Base-by-base conservation (phyloP, 345 rosid genomes). In the Jatropha curcas region DNA sequence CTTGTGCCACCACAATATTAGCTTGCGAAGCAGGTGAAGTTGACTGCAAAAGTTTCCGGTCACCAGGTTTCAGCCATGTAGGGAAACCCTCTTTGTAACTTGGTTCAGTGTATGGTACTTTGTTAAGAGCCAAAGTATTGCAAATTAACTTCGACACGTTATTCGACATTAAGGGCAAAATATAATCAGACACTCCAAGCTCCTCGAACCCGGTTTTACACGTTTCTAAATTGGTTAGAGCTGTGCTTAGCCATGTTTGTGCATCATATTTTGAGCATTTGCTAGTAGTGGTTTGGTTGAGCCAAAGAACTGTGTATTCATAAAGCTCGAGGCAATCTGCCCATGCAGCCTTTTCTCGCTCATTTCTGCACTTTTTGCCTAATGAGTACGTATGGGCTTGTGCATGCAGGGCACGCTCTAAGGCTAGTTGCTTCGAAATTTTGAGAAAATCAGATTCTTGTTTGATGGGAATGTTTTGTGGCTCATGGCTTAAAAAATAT, bases 161-260 rank as follows among this genome's bases (percentile, higher is more conserved):
- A 12, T 78, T 80, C 3, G 77, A 66, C 78, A 80, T 64, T 45
- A 75, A 55, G n/a, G 84, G 82, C 4, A 72, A 43, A 39, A 82
- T 35, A 69, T 70, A 73, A 61, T 82, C 82, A 1, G 84, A 2
- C n/a, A 78, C 65, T 7, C 75, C 80, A 11, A 85, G 84, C 17
- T 82, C 86, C 25, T n/a, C 57, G 34, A 80, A 85, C 71, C 88
- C 88, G 0, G 70, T 65, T 35, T 61, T 60, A 72, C 87, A 84
- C 13, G 87, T 81, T 68, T 67, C 75, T 4, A 81, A 56, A 71
- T 81, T 78, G 67, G 87, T 84, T 5, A 83, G 64, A 22, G 86
- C 80, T 2, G 84, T 76, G 69, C 86, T 83, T 43, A 83, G 84
- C 87, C 87, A 84, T 13, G 87, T 81, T 74, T 84, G 87, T 3